phyloP scores from a whole-genome alignment of 2,329 filamentous ascomycete genomes.

The Bipolaris oryzae region DNA sequence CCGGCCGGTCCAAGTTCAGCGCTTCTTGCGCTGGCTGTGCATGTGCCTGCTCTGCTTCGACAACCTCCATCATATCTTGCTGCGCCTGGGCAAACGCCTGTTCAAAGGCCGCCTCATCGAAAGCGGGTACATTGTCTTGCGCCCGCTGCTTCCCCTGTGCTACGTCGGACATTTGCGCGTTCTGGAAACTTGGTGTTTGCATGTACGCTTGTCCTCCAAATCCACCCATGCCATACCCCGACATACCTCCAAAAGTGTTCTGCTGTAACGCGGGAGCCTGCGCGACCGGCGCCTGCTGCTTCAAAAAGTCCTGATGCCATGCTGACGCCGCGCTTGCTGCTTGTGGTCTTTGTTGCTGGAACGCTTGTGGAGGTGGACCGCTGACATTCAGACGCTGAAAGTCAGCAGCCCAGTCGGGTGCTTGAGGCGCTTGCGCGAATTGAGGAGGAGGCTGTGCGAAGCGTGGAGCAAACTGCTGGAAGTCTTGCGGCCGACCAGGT shows the following conservation, averaged over 20 bases:
- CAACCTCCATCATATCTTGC: slow-evolving; percentile 46
- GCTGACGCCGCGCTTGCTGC: slow-evolving; percentile 42
- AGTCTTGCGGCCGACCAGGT: slow-evolving; percentile 47
- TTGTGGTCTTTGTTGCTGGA: slow-evolving; percentile 53
- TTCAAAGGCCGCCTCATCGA: slow-evolving; percentile 63
- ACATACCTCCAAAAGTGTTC: slow-evolving; percentile 34
- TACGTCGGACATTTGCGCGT: slow-evolving; percentile 28
- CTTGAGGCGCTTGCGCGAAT: slow-evolving; percentile 40
- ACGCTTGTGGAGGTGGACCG: slow-evolving; percentile 51
- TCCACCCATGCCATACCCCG: slow-evolving; percentile 36
- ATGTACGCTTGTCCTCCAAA: slow-evolving; percentile 37
- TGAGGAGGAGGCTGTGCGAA: slow-evolving; percentile 48
- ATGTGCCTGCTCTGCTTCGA: slow-evolving; percentile 22
- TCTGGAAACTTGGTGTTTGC: slow-evolving; percentile 28
- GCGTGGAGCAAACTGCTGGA: slow-evolving; percentile 44
- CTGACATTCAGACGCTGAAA: slow-evolving; percentile 57
- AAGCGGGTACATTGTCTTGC: slow-evolving; percentile 49
- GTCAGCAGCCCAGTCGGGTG: slow-evolving; percentile 56
- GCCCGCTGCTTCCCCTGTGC: slow-evolving; percentile 44
- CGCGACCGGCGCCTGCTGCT: slow-evolving; percentile 44
- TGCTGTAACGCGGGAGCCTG: slow-evolving; percentile 40
- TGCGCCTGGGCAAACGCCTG: slow-evolving; percentile 59
- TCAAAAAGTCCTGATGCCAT: slow-evolving; percentile 68
- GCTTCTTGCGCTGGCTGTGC: slow-evolving; percentile 22
- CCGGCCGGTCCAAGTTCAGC: slow-evolving; percentile 28